These are phyloP conservation scores for Ophiostoma quercus DNA, from an alignment of 2,329 filamentous ascomycete species.

Conservation along the genomic window DNA sequence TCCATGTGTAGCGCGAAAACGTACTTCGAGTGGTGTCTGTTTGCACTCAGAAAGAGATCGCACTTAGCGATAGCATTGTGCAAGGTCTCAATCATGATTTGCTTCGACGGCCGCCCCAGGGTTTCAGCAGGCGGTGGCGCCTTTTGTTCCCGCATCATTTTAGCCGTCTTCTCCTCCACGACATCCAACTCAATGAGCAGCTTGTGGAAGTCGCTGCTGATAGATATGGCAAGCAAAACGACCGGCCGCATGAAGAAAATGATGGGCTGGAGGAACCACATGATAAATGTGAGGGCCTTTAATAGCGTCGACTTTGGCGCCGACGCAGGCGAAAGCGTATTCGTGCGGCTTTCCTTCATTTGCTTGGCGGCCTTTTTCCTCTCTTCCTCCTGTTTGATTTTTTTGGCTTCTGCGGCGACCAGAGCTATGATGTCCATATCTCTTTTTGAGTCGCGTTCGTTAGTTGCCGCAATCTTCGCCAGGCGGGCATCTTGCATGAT, in stretches of 20 bases:
- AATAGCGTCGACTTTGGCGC: background rate
- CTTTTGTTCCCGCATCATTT: background rate
- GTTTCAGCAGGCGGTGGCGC: background rate
- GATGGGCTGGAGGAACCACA: background rate
- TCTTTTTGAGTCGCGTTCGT: background rate
- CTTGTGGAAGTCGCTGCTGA: background rate
- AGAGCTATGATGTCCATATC: background rate
- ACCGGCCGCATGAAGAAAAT: background rate
- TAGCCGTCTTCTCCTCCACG: background rate
- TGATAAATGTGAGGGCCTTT: background rate
- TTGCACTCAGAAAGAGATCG: constrained; percentile 37
- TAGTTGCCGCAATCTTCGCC: constrained; percentile 36
- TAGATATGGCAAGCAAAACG: background rate
- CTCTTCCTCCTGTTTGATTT: background rate
- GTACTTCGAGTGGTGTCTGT: constrained; percentile 39
- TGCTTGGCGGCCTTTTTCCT: background rate
- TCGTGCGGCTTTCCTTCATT: background rate
- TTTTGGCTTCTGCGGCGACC: constrained; percentile 5
- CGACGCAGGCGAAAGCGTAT: background rate
- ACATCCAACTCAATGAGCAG: background rate
- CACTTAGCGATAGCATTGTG: constrained; percentile 41
- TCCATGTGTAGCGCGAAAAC: constrained; percentile 48
- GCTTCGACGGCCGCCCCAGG: background rate
- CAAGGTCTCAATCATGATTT: constrained; percentile 29
- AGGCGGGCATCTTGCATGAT: constrained; percentile 10